Evolutionary conservation across 306 rosid species (phyloP).

Genomic region (Cicer arietinum): DNA sequence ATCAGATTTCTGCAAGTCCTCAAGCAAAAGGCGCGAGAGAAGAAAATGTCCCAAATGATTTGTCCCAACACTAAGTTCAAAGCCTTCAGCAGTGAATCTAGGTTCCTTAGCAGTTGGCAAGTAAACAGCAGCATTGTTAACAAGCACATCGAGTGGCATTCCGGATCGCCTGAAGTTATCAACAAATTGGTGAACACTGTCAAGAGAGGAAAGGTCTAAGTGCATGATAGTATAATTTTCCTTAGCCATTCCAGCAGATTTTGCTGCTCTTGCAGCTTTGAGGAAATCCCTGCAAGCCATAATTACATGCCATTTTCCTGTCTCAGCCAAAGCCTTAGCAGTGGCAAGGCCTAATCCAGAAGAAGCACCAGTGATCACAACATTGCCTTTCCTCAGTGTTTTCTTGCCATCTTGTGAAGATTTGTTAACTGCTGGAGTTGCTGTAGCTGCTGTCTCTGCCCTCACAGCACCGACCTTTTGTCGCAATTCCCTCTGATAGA

Average conservation of each 20-base stretch:
- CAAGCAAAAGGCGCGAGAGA: slow-evolving; percentile 78
- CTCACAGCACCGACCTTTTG: slow-evolving; percentile 57
- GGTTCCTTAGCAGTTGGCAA: slow-evolving; percentile 96
- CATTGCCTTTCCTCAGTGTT: slow-evolving; percentile 87
- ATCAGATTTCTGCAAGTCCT: slow-evolving; percentile 83
- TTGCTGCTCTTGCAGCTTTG: slow-evolving; percentile 95
- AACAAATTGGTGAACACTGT: slow-evolving; percentile 90
- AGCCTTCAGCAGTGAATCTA: slow-evolving; percentile 88
- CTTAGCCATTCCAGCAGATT: slow-evolving; percentile 80
- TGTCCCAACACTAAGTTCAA: slow-evolving; percentile 95
- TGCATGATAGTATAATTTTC: slow-evolving; percentile 92
- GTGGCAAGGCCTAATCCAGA: slow-evolving; percentile 97
- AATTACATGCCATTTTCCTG: slow-evolving; percentile 94
- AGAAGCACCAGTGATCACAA: slow-evolving; percentile 90
- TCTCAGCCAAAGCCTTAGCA: slow-evolving; percentile 94
- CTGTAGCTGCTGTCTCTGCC: slow-evolving; percentile 71
- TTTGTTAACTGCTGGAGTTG: slow-evolving; percentile 64
- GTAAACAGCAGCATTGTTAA: slow-evolving; percentile 96
- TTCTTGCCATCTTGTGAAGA: slow-evolving; percentile 82
- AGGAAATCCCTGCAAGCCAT: slow-evolving; percentile 99
- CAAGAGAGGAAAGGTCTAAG: slow-evolving; percentile 91
- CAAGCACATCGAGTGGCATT: slow-evolving; percentile 81
- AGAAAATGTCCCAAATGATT: slow-evolving; percentile 98
- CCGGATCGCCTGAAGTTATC: slow-evolving; percentile 72
- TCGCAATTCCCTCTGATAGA: slow-evolving; percentile 61